Conservation (phyloP, 257 asterid species). For the Capsicum pubescens region DNA sequence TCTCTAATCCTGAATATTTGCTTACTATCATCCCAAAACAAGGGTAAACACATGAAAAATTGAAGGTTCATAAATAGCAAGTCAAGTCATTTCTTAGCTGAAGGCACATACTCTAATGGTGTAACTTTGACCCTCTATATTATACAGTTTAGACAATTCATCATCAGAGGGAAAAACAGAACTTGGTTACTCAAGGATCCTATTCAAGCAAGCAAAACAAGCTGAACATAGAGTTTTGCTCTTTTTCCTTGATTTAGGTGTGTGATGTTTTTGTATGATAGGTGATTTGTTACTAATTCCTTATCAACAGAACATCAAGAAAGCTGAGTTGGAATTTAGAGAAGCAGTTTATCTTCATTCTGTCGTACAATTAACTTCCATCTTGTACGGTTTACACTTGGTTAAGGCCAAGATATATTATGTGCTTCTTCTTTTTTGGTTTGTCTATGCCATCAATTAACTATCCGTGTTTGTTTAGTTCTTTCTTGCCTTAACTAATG, state of each 20-base stretch:
- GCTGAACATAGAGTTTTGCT: slow-evolving; percentile 14
- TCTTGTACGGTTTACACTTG: slow-evolving; percentile 1
- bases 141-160: background rate
- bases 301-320: background rate
- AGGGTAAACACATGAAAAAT: background rate
- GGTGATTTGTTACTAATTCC: slow-evolving; percentile 7
- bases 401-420: background rate
- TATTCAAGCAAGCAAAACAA: background rate
- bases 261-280: background rate
- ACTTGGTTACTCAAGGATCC: background rate
- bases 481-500: background rate
- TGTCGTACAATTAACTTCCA: background rate
- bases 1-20: background rate
- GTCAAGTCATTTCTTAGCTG: slow-evolving; percentile 5
- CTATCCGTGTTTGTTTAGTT: background rate
- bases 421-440: background rate
- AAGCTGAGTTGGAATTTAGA: slow-evolving; percentile 1
- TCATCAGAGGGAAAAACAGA: background rate
- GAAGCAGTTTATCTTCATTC: background rate
- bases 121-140: background rate
- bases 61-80: background rate
- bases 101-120: background rate
- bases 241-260: background rate
- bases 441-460: background rate
- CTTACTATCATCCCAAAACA: background rate